These are phyloP conservation scores for Phytophthora melonis DNA, from an alignment of 352 stramenopile species.

Conservation along the genomic window DNA sequence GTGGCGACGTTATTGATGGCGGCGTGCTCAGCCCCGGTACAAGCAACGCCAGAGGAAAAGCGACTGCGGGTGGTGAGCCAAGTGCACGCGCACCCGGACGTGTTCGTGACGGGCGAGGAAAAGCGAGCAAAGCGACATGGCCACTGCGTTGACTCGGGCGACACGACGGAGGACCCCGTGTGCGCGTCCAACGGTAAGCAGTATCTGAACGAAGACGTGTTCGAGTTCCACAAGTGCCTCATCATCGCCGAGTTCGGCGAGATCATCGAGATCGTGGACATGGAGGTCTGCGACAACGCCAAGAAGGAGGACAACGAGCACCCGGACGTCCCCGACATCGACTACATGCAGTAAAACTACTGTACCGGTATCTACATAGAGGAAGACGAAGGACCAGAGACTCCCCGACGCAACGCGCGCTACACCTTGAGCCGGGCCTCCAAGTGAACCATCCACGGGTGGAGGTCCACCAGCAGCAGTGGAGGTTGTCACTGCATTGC, in stretches of 20 bases:
- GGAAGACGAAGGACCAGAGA: neutral
- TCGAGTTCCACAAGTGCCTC: conserved; percentile 65
- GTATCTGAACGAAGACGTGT: conserved; percentile 64
- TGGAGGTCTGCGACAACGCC: conserved; percentile 47
- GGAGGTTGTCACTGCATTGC: conserved; percentile 1
- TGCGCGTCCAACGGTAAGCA: conserved; percentile 65
- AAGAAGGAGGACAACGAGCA: conserved; percentile 43
- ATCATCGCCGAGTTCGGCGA: conserved; percentile 35
- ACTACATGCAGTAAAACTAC: conserved; percentile 23
- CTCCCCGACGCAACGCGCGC: neutral
- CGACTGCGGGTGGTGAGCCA: conserved; percentile 38
- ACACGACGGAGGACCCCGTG: conserved; percentile 48
- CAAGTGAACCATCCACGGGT: neutral
- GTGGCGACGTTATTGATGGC: conserved; percentile 7
- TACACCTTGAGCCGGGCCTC: conserved; percentile 16
- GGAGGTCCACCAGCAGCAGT: neutral
- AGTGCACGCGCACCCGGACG: conserved; percentile 44
- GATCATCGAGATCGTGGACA: conserved; percentile 52
- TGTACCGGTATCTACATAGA: conserved; percentile 4
- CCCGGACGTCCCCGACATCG: conserved; percentile 22
- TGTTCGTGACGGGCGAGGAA: conserved; percentile 35
- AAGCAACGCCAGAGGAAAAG: conserved; percentile 17
- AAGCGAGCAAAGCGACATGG: conserved; percentile 38
- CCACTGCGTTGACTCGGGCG: conserved; percentile 48
- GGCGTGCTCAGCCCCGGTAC: conserved; percentile 2